Conservation (phyloP, 2,329 filamentous ascomycete genomes). For the Trichoderma oligosporum region DNA sequence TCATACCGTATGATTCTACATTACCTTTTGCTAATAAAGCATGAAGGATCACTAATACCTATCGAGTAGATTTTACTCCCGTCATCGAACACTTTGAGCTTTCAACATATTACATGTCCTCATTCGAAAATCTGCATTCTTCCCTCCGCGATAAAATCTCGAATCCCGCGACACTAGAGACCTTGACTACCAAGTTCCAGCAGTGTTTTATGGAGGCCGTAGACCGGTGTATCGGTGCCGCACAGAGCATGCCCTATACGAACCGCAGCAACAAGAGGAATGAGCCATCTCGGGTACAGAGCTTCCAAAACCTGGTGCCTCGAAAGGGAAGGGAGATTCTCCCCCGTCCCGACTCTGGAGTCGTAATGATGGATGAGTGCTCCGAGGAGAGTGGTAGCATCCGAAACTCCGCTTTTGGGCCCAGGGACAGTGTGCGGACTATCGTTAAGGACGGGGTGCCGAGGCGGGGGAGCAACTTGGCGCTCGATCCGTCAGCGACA, state of each 20-base stretch:
- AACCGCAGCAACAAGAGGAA: constrained; percentile 41
- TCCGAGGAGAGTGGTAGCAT: constrained; percentile 38
- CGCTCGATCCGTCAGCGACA: constrained; percentile 23
- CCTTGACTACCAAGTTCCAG: constrained; percentile 38
- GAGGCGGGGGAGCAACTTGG: constrained; percentile 27
- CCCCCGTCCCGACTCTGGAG: constrained; percentile 38
- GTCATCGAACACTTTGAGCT: constrained; percentile 43
- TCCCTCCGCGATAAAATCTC: constrained; percentile 38
- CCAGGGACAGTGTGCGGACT: constrained; percentile 34
- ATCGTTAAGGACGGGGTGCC: constrained; percentile 24
- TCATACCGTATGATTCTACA: constrained; percentile 29
- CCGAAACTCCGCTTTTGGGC: constrained; percentile 22
- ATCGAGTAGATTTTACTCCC: constrained; percentile 36
- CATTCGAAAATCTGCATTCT: constrained; percentile 33
- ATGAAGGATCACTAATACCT: neutral
- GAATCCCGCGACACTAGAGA: constrained; percentile 38
- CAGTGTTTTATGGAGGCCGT: constrained; percentile 41
- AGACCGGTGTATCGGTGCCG: constrained; percentile 35
- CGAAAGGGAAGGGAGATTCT: constrained; percentile 27
- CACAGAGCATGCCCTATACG: constrained; percentile 38
- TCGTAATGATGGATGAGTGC: constrained; percentile 36
- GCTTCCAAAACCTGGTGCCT: constrained; percentile 23
- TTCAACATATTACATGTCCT: constrained; percentile 32
- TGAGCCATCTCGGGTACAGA: constrained; percentile 27
- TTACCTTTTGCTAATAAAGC: constrained; percentile 9